Conservation (phyloP, 352 stramenopile genomes). For the Phytophthora litchii region DNA sequence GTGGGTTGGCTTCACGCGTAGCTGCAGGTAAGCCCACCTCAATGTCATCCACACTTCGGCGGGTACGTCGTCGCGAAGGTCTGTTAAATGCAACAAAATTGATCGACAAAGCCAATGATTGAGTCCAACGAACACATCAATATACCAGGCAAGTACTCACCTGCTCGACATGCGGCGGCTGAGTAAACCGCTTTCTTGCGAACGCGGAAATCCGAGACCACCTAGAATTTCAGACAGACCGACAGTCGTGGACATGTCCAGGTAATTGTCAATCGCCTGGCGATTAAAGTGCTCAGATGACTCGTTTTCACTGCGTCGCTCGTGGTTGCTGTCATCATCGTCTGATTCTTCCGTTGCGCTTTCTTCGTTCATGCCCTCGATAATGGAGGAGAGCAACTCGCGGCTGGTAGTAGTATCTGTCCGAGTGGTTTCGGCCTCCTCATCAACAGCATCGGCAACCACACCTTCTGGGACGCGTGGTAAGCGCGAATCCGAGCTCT, state of each 20-base stretch:
- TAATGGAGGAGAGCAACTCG: slow-evolving; percentile 19
- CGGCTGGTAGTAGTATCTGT: slow-evolving; percentile 13
- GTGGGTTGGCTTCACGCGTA: slow-evolving; percentile 50
- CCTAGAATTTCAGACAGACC: slow-evolving; percentile 72
- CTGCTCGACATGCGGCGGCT: slow-evolving; percentile 58
- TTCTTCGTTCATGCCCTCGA: slow-evolving; percentile 29
- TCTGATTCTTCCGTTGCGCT: slow-evolving; percentile 44
- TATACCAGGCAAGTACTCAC: slow-evolving; percentile 34
- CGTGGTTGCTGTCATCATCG: slow-evolving; percentile 23
- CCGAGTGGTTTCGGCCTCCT: slow-evolving; percentile 8
- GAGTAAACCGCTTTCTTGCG: slow-evolving; percentile 55
- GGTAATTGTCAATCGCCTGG: slow-evolving; percentile 85
- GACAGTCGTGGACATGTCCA: slow-evolving; percentile 83
- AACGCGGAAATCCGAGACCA: slow-evolving; percentile 60
- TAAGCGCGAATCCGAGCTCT: slow-evolving; percentile 20
- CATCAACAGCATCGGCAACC: slow-evolving; percentile 1
- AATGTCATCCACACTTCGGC: slow-evolving; percentile 78
- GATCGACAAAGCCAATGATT: background rate
- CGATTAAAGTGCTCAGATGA: slow-evolving; percentile 63
- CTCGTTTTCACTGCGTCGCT: slow-evolving; percentile 40
- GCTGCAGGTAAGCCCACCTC: slow-evolving; percentile 70
- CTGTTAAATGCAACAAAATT: slow-evolving; percentile 15
- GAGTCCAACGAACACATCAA: background rate
- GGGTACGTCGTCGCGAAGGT: slow-evolving; percentile 22
- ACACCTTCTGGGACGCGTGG: slow-evolving; percentile 19